phyloP scores from a whole-genome alignment of 2,329 filamentous ascomycete genomes.

The Dothiorella sarmentorum region DNA sequence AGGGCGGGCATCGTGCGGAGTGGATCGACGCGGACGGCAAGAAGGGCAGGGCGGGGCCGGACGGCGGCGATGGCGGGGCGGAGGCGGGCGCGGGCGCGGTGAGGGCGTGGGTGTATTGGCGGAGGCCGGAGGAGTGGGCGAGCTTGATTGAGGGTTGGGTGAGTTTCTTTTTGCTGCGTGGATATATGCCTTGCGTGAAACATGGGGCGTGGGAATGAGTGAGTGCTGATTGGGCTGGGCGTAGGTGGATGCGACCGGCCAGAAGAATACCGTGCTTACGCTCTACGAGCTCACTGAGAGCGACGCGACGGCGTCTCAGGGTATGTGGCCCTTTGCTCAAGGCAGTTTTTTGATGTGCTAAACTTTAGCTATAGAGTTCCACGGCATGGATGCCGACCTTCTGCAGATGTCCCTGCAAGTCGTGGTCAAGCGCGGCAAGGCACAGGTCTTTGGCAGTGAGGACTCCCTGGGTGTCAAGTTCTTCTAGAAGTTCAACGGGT shows the following conservation, averaged over 20 bases:
- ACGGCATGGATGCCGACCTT: conserved; percentile 81
- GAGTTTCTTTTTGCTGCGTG: neutral
- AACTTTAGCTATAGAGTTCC: conserved; percentile 58
- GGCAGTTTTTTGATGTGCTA: neutral
- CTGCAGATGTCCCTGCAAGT: conserved; percentile 75
- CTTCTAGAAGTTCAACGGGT: conserved; percentile 57
- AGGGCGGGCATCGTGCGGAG: conserved; percentile 60
- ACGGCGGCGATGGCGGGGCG: conserved; percentile 26
- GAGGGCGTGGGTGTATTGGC: conserved; percentile 75
- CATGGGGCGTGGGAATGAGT: neutral
- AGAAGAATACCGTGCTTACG: conserved; percentile 85
- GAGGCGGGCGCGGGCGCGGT: conserved; percentile 28
- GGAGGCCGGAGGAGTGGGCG: conserved; percentile 87
- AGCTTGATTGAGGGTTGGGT: conserved; percentile 67
- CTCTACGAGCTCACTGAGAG: conserved; percentile 88
- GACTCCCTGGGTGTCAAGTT: conserved; percentile 94
- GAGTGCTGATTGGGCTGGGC: neutral
- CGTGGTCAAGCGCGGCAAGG: conserved; percentile 84
- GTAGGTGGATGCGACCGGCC: conserved; percentile 72
- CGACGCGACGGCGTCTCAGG: conserved; percentile 67
- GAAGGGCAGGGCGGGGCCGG: conserved; percentile 14
- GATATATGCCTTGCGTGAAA: too few relatives aligned
- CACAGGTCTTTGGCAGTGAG: conserved; percentile 87
- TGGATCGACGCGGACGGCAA: conserved; percentile 47
- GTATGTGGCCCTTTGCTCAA: conserved; percentile 42